Conservation (phyloP, 2,329 filamentous ascomycete genomes). For the Neonectria hederae region DNA sequence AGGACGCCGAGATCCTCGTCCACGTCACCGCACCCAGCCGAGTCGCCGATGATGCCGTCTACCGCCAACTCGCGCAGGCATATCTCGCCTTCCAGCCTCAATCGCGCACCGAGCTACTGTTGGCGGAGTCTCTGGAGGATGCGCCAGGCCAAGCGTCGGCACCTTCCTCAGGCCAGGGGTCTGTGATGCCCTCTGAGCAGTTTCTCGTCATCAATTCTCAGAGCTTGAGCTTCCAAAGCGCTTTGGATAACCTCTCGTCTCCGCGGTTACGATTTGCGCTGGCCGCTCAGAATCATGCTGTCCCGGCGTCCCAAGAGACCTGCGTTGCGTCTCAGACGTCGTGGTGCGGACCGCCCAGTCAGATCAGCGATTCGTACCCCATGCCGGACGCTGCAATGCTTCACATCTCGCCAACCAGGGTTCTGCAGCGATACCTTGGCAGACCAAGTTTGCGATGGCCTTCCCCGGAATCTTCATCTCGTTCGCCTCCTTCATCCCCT, state of each 20-base stretch:
- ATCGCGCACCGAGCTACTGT: slow-evolving; percentile 22
- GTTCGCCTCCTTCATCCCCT: slow-evolving; percentile 22
- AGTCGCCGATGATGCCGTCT: slow-evolving; percentile 57
- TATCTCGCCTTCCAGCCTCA: slow-evolving; percentile 60
- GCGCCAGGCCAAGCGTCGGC: slow-evolving; percentile 7
- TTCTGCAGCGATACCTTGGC: slow-evolving; percentile 61
- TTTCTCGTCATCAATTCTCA: slow-evolving; percentile 47
- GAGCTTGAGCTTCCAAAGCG: slow-evolving; percentile 57
- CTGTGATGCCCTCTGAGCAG: slow-evolving; percentile 27
- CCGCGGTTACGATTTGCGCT: slow-evolving; percentile 34
- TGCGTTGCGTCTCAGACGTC: slow-evolving; percentile 44
- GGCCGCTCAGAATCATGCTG: not conserved
- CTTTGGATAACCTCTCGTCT: slow-evolving; percentile 55
- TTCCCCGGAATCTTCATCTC: slow-evolving; percentile 32
- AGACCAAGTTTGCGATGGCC: slow-evolving; percentile 37
- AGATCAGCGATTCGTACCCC: slow-evolving; percentile 65
- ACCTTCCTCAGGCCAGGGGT: slow-evolving; percentile 24
- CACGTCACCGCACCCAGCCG: slow-evolving; percentile 63
- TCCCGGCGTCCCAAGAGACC: slow-evolving; percentile 21
- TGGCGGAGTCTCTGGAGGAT: slow-evolving; percentile 1
- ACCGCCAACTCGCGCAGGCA: slow-evolving; percentile 59
- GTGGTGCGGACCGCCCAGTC: slow-evolving; percentile 58
- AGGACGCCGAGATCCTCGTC: slow-evolving; percentile 62
- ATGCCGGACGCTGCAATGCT: slow-evolving; percentile 45
- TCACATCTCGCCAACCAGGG: slow-evolving; percentile 57